A percentile compares a stretch with the other conserved stretches of the same genome.
phyloP scores from a whole-genome alignment of 345 rosid genomes.

The Acer negundo region DNA sequence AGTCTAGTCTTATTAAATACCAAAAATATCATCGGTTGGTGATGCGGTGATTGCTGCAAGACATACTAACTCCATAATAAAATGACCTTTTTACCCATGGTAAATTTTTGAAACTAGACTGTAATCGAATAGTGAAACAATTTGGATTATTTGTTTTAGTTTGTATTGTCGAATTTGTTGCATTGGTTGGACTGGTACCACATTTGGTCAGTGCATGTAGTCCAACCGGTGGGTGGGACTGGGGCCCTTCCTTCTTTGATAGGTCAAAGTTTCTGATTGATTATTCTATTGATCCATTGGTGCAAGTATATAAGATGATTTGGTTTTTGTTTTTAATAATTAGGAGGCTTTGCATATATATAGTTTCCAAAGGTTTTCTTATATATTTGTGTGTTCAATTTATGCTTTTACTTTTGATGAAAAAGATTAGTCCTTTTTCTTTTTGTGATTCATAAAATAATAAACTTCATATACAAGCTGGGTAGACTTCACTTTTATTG shows the following conservation, averaged over 20 bases:
- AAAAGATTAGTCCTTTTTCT: no score
- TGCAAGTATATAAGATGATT: neutral
- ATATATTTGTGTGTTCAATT: no score
- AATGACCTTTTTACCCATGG: conserved; percentile 9
- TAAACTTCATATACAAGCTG: no score
- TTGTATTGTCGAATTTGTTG: neutral
- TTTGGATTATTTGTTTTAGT: neutral
- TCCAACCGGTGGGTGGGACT: neutral
- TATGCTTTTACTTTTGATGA: no score
- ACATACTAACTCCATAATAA: neutral
- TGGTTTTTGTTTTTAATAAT: no score
- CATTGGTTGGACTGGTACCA: neutral
- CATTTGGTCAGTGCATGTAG: no score
- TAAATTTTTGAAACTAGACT: neutral
- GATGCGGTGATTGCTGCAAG: conserved; percentile 24
- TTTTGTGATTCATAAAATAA: no score
- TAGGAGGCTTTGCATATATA: neutral
- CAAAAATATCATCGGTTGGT: conserved; percentile 1
- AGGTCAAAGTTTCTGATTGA: neutral
- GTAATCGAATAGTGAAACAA: no score
- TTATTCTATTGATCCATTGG: neutral
- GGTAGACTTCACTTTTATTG: neutral
- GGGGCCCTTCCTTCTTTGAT: neutral
- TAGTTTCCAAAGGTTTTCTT: neutral
- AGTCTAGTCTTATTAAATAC: neutral